These are phyloP conservation scores for Rubia peregrina DNA, from an alignment of 305 asterid species.

Conservation along the genomic window DNA sequence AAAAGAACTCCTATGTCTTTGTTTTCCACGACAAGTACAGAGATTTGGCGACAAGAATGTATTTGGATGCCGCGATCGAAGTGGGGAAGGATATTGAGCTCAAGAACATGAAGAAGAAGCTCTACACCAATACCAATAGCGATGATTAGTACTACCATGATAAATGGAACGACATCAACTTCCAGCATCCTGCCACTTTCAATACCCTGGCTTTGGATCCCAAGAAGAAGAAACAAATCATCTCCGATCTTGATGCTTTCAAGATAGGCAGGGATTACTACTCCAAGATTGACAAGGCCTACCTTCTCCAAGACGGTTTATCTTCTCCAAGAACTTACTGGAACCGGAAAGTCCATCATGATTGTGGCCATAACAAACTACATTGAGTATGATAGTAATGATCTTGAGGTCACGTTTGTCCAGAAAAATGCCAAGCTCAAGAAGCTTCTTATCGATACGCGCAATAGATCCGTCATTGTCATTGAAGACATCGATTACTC, in stretches of 20 bases:
- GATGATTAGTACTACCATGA: slow-evolving; percentile 13
- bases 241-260: slow-evolving; percentile 13
- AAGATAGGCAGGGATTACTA: slow-evolving; percentile 18
- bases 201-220: slow-evolving; percentile 19
- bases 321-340: too few species aligned
- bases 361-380: slow-evolving; percentile 25
- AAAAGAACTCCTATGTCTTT: slow-evolving; percentile 18
- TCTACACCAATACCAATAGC: slow-evolving; percentile 1
- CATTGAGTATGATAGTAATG: slow-evolving; percentile 19
- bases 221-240: slow-evolving; percentile 16
- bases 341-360: slow-evolving; percentile 22
- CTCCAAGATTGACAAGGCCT: slow-evolving; percentile 15
- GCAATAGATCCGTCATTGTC: slow-evolving; percentile 15
- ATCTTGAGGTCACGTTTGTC: slow-evolving; percentile 20
- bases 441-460: slow-evolving; percentile 12
- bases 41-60: slow-evolving; percentile 1
- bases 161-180: slow-evolving; percentile 11
- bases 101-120: slow-evolving; percentile 13
- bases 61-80: slow-evolving; percentile 13
- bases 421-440: slow-evolving; percentile 12
- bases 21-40: slow-evolving; percentile 4
- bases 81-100: slow-evolving; percentile 10
- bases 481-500: slow-evolving; percentile 27
- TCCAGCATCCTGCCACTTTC: slow-evolving; percentile 21
- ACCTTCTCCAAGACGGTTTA: slow-evolving; percentile 17